Evolutionary conservation across 306 rosid genomes (phyloP).

Genomic region (Arachis hypogaea): DNA sequence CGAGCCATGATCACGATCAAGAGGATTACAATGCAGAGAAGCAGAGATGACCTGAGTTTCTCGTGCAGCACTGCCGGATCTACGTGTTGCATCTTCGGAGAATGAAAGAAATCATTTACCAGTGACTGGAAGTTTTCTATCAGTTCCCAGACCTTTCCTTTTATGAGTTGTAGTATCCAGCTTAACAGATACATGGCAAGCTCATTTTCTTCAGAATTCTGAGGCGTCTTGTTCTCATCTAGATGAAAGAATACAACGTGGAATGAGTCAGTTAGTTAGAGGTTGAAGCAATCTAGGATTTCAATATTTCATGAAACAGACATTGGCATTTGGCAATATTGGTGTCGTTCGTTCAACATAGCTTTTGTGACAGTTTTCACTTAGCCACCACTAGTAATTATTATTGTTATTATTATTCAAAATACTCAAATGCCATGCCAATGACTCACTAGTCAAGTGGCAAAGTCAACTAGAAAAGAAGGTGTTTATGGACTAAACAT

Average conservation of each 20-base stretch:
- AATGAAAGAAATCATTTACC: constrained; percentile 47
- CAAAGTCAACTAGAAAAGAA: no score
- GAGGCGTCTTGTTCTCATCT: constrained; percentile 44
- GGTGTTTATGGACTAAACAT: no score
- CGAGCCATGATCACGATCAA: constrained; percentile 58
- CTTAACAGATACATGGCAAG: constrained; percentile 36
- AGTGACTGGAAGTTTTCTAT: constrained; percentile 55
- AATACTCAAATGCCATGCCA: no score
- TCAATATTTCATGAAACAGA: background rate
- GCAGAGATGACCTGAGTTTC: constrained; percentile 60
- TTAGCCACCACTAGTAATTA: no score
- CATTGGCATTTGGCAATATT: background rate
- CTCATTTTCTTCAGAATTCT: constrained; percentile 39
- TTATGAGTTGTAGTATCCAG: constrained; percentile 54
- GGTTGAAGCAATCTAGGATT: constrained; percentile 5
- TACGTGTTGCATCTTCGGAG: constrained; percentile 28
- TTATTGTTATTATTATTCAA: no score
- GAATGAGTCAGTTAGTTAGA: background rate
- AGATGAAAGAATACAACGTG: constrained; percentile 13
- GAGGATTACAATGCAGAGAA: constrained; percentile 56
- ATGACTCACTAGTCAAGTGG: no score
- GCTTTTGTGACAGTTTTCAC: background rate
- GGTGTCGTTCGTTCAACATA: background rate
- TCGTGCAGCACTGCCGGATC: constrained; percentile 42
- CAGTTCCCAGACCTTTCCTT: constrained; percentile 55